Conservation (phyloP, 495 filamentous ascomycete genomes). For the Parathielavia hyrcaniae region DNA sequence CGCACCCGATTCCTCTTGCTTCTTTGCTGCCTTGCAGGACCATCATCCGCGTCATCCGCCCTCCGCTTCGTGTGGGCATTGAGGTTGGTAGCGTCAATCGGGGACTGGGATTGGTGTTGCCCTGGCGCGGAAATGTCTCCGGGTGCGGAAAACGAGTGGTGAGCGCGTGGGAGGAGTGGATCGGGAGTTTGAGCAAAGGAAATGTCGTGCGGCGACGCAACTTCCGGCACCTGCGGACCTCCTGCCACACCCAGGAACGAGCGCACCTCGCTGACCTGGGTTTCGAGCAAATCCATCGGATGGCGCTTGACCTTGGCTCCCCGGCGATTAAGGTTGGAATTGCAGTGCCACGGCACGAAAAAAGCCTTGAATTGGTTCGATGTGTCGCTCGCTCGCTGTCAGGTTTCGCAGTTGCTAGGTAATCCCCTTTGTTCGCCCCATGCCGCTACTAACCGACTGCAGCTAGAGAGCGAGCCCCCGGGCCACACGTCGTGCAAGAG, state of each 20-base stretch:
- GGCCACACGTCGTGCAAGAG: no score
- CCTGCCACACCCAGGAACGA: constrained; percentile 35
- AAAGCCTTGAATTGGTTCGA: no score
- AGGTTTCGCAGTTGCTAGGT: not conserved
- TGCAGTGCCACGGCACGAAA: no score
- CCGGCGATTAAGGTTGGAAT: no score
- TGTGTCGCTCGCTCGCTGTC: no score
- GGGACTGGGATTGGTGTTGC: constrained; percentile 20
- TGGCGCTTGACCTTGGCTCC: not conserved
- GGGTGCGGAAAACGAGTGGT: constrained; percentile 31
- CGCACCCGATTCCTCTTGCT: constrained; percentile 55
- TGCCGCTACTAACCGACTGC: not conserved
- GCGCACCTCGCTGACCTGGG: constrained; percentile 50
- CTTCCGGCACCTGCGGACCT: constrained; percentile 25
- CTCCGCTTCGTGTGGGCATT: constrained; percentile 37
- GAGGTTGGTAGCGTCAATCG: not conserved
- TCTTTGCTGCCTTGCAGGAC: constrained; percentile 43
- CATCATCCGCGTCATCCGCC: constrained; percentile 33
- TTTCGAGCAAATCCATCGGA: constrained; percentile 51
- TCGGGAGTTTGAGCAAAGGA: constrained; percentile 11
- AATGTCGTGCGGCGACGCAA: constrained; percentile 17
- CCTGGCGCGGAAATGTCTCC: constrained; percentile 39
- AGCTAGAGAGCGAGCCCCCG: no score
- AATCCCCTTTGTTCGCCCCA: not conserved
- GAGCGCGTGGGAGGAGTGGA: constrained; percentile 19